These are phyloP conservation scores for Acephala macrosclerotiorum DNA, from an alignment of 2,329 filamentous ascomycete species.

Conservation along the genomic window DNA sequence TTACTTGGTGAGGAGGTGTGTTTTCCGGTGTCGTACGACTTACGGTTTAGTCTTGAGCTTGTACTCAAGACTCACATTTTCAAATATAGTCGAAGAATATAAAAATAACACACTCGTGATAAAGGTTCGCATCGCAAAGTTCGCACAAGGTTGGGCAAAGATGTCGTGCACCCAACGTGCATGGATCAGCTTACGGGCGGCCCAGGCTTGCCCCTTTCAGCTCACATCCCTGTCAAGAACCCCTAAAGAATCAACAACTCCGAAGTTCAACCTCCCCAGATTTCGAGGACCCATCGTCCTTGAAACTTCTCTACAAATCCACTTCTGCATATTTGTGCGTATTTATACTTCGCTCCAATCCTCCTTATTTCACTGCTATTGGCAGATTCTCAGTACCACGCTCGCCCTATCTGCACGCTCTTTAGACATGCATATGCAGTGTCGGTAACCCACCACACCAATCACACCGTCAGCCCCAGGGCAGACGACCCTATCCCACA, in stretches of 20 bases:
- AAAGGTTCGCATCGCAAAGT: background rate
- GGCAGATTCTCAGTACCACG: slow-evolving; percentile 13
- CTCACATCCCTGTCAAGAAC: slow-evolving; percentile 1
- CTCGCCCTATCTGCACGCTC: slow-evolving; percentile 22
- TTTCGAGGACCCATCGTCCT: slow-evolving; percentile 4
- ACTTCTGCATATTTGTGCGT: background rate
- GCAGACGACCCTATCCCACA: slow-evolving; percentile 29
- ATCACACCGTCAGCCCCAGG: slow-evolving; percentile 23
- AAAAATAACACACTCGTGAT: background rate
- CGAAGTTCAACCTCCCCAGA: slow-evolving; percentile 10
- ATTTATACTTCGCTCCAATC: background rate
- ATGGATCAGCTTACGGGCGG: background rate
- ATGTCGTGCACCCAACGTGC: slow-evolving; percentile 2
- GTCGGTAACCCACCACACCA: slow-evolving; percentile 24
- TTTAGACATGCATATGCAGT: slow-evolving; percentile 20
- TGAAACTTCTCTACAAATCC: background rate
- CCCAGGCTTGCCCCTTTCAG: slow-evolving; percentile 4
- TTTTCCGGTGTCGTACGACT: too few species aligned
- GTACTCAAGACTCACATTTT: background rate
- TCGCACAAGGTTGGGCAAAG: slow-evolving; percentile 3
- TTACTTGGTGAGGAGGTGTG: too few species aligned
- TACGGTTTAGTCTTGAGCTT: background rate
- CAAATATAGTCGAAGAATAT: background rate
- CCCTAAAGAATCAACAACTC: background rate
- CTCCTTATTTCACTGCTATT: slow-evolving; percentile 5